Percentiles rank a stretch among this genome's conserved stretches.
These are phyloP conservation scores for Prunus dulcis DNA, from an alignment of 306 rosid species.

Conservation along the genomic window DNA sequence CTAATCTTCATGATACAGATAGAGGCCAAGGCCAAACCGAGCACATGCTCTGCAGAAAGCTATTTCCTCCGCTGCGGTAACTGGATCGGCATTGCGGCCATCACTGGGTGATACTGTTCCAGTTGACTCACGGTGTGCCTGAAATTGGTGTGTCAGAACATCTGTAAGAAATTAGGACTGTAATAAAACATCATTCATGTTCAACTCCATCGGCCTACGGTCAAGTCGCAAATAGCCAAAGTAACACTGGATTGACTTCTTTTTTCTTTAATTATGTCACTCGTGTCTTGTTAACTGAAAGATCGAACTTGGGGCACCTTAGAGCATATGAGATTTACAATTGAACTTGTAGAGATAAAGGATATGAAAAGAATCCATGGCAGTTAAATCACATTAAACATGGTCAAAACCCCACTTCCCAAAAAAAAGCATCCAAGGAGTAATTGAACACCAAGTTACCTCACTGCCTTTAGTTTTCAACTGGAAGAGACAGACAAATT, in stretches of 20 bases:
- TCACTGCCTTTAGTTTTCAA: not conserved
- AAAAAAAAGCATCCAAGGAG: not conserved
- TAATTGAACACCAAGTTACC: not conserved
- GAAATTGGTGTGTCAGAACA: constrained; percentile 10
- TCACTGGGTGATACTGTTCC: constrained; percentile 70
- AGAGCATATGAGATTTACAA: not conserved
- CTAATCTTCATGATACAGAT: constrained; percentile 80
- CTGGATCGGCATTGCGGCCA: constrained; percentile 59
- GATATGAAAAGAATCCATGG: not conserved
- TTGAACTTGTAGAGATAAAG: not conserved
- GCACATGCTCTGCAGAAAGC: constrained; percentile 98
- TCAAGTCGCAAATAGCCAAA: not conserved
- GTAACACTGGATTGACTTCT: not conserved
- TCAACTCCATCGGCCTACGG: not conserved
- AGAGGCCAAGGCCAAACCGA: constrained; percentile 96
- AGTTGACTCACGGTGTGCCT: constrained; percentile 95
- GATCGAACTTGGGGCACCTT: not conserved
- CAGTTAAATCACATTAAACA: not conserved
- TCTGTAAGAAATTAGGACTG: not conserved
- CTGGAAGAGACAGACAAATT: not conserved
- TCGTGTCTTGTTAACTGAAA: not conserved
- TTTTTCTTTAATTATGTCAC: not conserved
- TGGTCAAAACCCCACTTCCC: no score
- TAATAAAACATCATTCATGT: not conserved
- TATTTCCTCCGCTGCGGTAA: constrained; percentile 91